Evolutionary conservation across 768 basidiomycete species (phyloP), one percentile per base, ranked within the genome.

Genomic region (Pholiota microspora): DNA sequence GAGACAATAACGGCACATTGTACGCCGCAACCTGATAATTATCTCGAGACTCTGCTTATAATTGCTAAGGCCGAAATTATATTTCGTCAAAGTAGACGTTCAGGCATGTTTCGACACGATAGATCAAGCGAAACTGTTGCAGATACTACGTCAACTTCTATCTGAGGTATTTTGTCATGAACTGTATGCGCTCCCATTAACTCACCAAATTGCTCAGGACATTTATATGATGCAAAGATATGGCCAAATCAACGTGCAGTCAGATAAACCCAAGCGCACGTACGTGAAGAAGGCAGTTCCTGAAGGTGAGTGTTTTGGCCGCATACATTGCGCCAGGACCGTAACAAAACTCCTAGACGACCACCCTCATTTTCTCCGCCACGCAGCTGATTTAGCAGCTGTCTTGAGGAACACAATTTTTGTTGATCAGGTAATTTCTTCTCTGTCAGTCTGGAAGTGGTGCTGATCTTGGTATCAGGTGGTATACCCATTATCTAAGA

Each of bases 51-150:
- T 45, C 21, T n/a, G 13, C 18, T 34, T 55, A 12, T n/a, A 36
- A 18, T 34, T 3, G 24, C 6, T 49, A 13, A 96, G 95, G 32
- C 93, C 95, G 0, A 85, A 85, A 58, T 70, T 98, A 5, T 98
- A 94, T 69, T 96, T 99, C 62, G 95, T 94, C 48, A 99, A 99
- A 69, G 83, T 97, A 23, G 97, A 99, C 65, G 94, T 98, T 15
- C 89, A 89, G 57, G 88, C 96, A 6, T 97, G 94, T 62, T 99
- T 98, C 74, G 97, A 99, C 70, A 93, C 90, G 0, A 98, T 98
- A 54, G 86, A 93, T 29, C 97, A 98, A 68, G 77, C 81, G 7
- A 94, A 88, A 62, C 71, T 99, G 40, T 70, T 98, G 28, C 76
- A 82, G 34, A 91, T 99, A 32, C 69, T 98, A 24, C 77, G 80